phyloP scores from a whole-genome alignment of 257 asterid species.

The Salvia rosmarinus region DNA sequence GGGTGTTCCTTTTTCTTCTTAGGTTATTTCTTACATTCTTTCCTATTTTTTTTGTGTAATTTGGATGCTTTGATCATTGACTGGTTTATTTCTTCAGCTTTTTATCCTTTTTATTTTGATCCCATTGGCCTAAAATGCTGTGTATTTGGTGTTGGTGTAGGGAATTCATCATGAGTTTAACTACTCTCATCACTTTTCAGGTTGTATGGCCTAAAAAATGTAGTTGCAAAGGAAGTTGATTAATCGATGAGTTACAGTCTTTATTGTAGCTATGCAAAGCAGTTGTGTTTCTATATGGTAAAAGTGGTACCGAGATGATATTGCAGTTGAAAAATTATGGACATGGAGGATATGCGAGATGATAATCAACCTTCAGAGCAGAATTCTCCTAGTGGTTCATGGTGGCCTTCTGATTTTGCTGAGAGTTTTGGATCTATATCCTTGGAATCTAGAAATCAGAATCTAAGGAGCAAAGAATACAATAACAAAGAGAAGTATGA shows the following conservation, averaged over 20 bases:
- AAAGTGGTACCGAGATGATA: conserved; percentile 44
- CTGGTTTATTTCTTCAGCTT: conserved; percentile 3
- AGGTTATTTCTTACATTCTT: conserved; percentile 6
- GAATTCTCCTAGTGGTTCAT: conserved; percentile 58
- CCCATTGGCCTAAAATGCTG: conserved; percentile 1
- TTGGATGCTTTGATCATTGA: conserved; percentile 7
- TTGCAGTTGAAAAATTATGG: conserved; percentile 42
- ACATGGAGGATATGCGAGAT: conserved; percentile 69
- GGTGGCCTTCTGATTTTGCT: conserved; percentile 78
- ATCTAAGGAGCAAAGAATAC: conserved; percentile 47
- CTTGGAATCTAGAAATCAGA: conserved; percentile 57
- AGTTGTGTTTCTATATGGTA: conserved; percentile 42
- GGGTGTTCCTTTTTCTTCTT: conserved; percentile 13
- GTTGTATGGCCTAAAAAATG: conserved; percentile 46
- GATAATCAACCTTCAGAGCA: conserved; percentile 63
- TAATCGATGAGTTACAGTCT: conserved; percentile 29
- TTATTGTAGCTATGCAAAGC: conserved; percentile 31
- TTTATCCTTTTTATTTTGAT: neutral
- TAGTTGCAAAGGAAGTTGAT: conserved; percentile 31
- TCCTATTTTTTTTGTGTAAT: conserved; percentile 3
- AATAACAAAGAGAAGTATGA: conserved; percentile 48
- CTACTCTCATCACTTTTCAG: conserved; percentile 46
- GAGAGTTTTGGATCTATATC: conserved; percentile 79
- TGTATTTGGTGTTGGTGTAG: conserved; percentile 1
- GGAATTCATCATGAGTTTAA: conserved; percentile 14